phyloP scores from a whole-genome alignment of 768 basidiomycete genomes.

The Rhodotorula babjevae region DNA sequence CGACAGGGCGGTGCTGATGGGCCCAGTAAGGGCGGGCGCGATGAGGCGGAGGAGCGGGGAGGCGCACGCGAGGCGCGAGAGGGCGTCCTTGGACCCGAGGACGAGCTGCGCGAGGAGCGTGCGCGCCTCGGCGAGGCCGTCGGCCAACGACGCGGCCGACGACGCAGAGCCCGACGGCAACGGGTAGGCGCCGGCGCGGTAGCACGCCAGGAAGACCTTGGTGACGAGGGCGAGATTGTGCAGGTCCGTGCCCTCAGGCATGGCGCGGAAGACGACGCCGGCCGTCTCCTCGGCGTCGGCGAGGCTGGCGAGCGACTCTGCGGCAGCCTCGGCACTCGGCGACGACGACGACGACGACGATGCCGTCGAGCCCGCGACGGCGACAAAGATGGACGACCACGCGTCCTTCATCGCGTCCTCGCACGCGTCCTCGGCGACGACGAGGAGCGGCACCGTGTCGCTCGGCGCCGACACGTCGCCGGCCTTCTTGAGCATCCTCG shows the following conservation, averaged over 20 bases:
- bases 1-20: background rate
- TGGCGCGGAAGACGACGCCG: slow-evolving; percentile 10
- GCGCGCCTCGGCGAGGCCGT: background rate
- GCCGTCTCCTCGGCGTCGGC: slow-evolving; percentile 4
- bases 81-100: slow-evolving; percentile 1
- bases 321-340: background rate
- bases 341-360: background rate
- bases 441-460: slow-evolving; percentile 34
- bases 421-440: slow-evolving; percentile 28
- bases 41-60: slow-evolving; percentile 22
- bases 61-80: slow-evolving; percentile 13
- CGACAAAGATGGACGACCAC: slow-evolving; percentile 24
- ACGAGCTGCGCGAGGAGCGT: slow-evolving; percentile 7
- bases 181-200: background rate
- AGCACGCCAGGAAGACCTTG: slow-evolving; percentile 12
- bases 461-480: background rate
- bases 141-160: background rate
- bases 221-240: slow-evolving; percentile 6
- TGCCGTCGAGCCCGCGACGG: slow-evolving; percentile 19
- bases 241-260: slow-evolving; percentile 8
- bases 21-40: slow-evolving; percentile 2
- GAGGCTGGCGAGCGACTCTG: background rate
- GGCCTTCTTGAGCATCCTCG: background rate
- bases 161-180: background rate
- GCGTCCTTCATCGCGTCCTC: slow-evolving; percentile 17